phyloP scores from a whole-genome alignment of 2,329 filamentous ascomycete genomes.

The Fusarium abutilonis region DNA sequence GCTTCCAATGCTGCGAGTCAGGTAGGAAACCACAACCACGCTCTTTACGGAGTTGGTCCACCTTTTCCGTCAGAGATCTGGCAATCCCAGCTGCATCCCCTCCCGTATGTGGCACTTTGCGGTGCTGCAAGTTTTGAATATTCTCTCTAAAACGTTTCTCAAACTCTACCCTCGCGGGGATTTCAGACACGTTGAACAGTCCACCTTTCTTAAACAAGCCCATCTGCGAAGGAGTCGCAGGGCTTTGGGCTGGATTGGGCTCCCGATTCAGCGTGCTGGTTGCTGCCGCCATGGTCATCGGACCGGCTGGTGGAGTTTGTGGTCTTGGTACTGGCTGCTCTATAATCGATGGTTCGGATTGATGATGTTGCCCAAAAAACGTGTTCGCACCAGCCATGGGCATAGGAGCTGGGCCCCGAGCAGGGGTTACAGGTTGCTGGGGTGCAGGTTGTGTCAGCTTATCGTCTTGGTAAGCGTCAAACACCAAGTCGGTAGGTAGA shows the following conservation, averaged over 20 bases:
- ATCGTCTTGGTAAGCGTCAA: constrained; percentile 12
- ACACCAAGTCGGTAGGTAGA: not conserved
- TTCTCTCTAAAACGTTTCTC: constrained; percentile 24
- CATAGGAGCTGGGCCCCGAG: constrained; percentile 39
- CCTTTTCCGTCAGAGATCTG: constrained; percentile 37
- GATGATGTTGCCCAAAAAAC: constrained; percentile 46
- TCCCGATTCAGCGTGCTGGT: not conserved
- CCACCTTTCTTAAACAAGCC: constrained; percentile 23
- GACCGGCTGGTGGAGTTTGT: not conserved
- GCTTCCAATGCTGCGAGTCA: constrained; percentile 52
- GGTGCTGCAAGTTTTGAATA: constrained; percentile 27
- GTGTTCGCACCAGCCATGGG: constrained; percentile 52
- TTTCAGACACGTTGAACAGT: constrained; percentile 42
- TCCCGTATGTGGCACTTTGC: constrained; percentile 2
- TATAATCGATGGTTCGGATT: not conserved
- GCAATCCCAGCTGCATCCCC: constrained; percentile 17
- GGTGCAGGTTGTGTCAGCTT: not conserved
- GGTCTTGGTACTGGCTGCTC: not conserved
- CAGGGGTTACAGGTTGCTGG: constrained; percentile 9
- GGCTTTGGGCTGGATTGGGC: not conserved
- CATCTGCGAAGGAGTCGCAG: not conserved
- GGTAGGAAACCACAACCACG: constrained; percentile 45
- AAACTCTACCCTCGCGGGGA: constrained; percentile 44
- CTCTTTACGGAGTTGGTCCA: constrained; percentile 43
- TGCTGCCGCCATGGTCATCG: not conserved